These are phyloP conservation scores for Umbelopsis vinacea DNA, from an alignment of 192 early-diverging fungal species.

Conservation along the genomic window DNA sequence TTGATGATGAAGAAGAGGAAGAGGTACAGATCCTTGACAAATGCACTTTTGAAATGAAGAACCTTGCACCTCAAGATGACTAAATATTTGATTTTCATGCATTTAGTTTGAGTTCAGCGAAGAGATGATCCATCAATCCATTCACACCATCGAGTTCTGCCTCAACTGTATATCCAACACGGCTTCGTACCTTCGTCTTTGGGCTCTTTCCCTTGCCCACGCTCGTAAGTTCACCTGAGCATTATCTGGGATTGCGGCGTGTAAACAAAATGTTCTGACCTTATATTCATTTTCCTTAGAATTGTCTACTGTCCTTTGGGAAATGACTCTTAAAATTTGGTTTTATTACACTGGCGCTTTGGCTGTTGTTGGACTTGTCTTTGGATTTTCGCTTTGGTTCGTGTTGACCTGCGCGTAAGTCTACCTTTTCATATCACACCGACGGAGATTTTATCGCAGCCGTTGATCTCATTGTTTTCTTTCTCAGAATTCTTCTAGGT, in stretches of 20 bases:
- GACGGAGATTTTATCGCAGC: not conserved
- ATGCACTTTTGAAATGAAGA: not conserved
- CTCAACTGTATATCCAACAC: conserved; percentile 97
- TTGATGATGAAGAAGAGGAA: conserved; percentile 71
- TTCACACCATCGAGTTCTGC: conserved; percentile 99
- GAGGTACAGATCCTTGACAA: conserved; percentile 47
- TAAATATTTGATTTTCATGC: conserved; percentile 16
- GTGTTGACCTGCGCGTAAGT: conserved; percentile 62
- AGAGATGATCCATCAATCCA: conserved; percentile 94
- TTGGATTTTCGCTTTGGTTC: conserved; percentile 92
- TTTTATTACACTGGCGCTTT: conserved; percentile 53
- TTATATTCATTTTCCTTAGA: conserved; percentile 52
- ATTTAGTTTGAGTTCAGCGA: conserved; percentile 94
- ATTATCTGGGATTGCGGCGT: too few relatives aligned
- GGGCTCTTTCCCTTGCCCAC: conserved; percentile 98
- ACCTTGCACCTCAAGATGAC: not conserved
- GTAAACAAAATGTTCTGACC: not conserved
- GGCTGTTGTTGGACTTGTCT: conserved; percentile 72
- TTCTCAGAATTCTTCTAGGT: conserved; percentile 65
- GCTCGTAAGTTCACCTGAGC: conserved; percentile 72
- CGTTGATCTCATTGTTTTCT: not conserved
- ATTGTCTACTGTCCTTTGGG: conserved; percentile 95
- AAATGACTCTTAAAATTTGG: conserved; percentile 78
- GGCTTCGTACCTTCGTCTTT: conserved; percentile 97
- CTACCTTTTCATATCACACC: not conserved